Base-by-base conservation (phyloP, 2,329 filamentous ascomycete species). In the Tolypocladium inflatum region DNA sequence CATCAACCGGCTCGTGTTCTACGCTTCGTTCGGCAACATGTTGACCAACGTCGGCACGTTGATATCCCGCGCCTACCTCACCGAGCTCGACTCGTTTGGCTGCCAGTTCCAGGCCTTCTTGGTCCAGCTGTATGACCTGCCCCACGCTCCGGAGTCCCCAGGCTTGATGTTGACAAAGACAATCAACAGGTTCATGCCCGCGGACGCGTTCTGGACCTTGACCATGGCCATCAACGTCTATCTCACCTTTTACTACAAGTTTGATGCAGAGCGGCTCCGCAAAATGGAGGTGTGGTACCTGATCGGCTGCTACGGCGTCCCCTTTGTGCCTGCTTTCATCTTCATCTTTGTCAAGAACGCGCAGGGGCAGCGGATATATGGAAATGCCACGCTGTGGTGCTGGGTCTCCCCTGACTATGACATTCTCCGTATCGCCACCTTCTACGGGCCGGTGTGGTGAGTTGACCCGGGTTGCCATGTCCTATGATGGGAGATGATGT, bases 171-270 rank as follows among this genome's bases (percentile, higher is more conserved):
- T 51, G 30, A 51, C 48, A 11, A 11, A 1, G 30, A 33, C 7
- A 6, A n/a, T 21, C 6, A 3, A n/a, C 66, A 91, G 87, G 86
- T 91, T 91, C 68, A 84, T 90, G 79, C 85, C 86, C 2, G 87
- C 88, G 6, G 88, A 91, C 74, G 84, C 87, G 1, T 78, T 88
- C 52, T 92, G 87, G 89, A 89, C 87, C 1, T 78, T 92, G 59
- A 85, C 87, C 57, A 94, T 95, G 90, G 89, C 90, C 1, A 79
- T 86, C 63, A 95, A 94, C 68, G 90, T 94, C 55, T 90, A 90
- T 69, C 73, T 93, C 17, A 91, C 89, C 0, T 91, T 94, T 67
- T 91, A 91, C 70, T 79, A 78, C 65, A 88, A 88, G 62, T 92
- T 86, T 64, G 83, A 88, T 59, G 82, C 85, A 1, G 72, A 78